Conservation (phyloP, 73 alveolate species). For the Loxodes magnus region DNA sequence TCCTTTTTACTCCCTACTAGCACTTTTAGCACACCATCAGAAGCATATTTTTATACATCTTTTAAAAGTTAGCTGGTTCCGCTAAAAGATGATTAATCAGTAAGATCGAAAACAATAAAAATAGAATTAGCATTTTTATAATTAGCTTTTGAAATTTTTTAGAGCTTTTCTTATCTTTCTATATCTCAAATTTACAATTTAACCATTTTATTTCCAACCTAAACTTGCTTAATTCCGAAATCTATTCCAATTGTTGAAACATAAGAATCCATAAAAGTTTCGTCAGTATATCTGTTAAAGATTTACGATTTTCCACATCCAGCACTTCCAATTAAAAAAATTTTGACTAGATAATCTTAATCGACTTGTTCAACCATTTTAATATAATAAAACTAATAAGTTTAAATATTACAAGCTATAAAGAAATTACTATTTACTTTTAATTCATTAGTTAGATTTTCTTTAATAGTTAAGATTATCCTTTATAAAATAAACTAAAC, state of each 20-base stretch:
- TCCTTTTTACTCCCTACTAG: too few relatives aligned
- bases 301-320: constrained; percentile 77
- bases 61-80: too few relatives aligned
- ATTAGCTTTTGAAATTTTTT: constrained; percentile 49
- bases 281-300: constrained; percentile 72
- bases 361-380: too few relatives aligned
- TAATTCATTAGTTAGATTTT: too few relatives aligned
- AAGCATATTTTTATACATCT: too few relatives aligned
- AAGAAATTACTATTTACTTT: too few relatives aligned
- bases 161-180: constrained; percentile 46
- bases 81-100: too few relatives aligned
- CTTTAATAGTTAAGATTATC: too few relatives aligned
- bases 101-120: constrained; percentile 28
- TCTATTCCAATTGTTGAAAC: constrained; percentile 82
- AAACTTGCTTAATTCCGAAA: constrained; percentile 40
- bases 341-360: constrained; percentile 72
- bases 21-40: constrained; percentile 5
- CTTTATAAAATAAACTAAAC: too few relatives aligned
- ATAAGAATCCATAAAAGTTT: constrained; percentile 65
- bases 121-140: constrained; percentile 36
- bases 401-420: too few relatives aligned
- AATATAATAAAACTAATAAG: too few relatives aligned
- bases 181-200: constrained; percentile 48
- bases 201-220: constrained; percentile 26
- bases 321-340: constrained; percentile 70